Percentiles rank a stretch among this genome's conserved stretches.
These are phyloP conservation scores for Cercospora citrullina DNA, from an alignment of 2,329 filamentous ascomycete species.

Conservation along the genomic window DNA sequence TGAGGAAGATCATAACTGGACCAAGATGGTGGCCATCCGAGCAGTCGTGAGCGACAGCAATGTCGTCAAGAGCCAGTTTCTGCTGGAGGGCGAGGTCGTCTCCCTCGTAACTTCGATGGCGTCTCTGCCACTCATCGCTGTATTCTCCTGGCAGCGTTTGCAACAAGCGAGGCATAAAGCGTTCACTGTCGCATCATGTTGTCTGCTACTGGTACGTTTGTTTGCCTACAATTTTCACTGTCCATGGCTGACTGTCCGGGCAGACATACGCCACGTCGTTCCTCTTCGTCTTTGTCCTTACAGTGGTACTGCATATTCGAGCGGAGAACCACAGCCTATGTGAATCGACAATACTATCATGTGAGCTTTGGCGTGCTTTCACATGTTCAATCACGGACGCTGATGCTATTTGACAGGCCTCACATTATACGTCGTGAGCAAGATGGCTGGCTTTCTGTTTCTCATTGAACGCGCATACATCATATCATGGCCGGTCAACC, in stretches of 20 bases:
- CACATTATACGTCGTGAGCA: constrained; percentile 24
- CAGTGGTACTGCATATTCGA: constrained; percentile 23
- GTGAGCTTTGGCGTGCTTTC: neutral
- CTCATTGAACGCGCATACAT: constrained; percentile 30
- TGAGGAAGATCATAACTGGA: neutral
- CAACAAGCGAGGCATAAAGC: constrained; percentile 15
- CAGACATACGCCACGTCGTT: constrained; percentile 25
- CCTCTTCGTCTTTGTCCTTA: constrained; percentile 26
- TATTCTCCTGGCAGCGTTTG: constrained; percentile 21
- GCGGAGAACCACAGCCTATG: constrained; percentile 16
- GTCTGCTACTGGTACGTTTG: constrained; percentile 19
- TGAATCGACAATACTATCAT: constrained; percentile 22
- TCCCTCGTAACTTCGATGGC: constrained; percentile 18
- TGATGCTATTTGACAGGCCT: constrained; percentile 16
- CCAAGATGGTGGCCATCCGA: constrained; percentile 3
- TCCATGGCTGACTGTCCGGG: neutral
- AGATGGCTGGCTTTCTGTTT: constrained; percentile 22
- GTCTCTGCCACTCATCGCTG: constrained; percentile 19
- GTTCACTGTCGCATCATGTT: constrained; percentile 21
- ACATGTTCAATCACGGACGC: neutral
- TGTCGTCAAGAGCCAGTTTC: constrained; percentile 14
- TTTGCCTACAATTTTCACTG: no score
- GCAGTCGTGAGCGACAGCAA: constrained; percentile 18
- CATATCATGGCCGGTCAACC: constrained; percentile 25
- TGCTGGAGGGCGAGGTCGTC: constrained; percentile 17